Evolutionary conservation across 371 early-diverging fungal genomes (phyloP).

Genomic region (Polyrhizophydium stewartii): DNA sequence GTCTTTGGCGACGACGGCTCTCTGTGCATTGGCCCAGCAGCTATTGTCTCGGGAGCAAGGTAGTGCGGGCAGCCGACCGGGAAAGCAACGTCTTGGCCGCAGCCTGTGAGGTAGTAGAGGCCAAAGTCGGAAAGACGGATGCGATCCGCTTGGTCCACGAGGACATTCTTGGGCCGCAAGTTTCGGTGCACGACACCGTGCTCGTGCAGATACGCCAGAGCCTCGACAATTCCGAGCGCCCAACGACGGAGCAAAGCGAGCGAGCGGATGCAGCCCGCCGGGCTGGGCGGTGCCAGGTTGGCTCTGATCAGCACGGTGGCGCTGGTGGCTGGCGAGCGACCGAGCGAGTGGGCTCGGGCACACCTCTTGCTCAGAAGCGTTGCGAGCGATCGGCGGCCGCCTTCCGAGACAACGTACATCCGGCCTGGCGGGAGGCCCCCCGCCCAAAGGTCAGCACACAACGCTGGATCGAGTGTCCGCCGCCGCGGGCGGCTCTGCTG

Average conservation of each 20-base stretch:
- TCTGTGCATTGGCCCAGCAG: not conserved
- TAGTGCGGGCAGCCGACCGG: constrained; percentile 14
- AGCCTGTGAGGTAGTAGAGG: constrained; percentile 16
- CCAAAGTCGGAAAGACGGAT: constrained; percentile 9
- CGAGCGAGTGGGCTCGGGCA: too few relatives aligned
- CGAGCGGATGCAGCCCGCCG: not conserved
- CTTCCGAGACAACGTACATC: not conserved
- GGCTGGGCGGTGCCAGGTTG: not conserved
- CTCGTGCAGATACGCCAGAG: not conserved
- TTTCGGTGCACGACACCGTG: constrained; percentile 2
- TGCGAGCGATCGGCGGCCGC: too few relatives aligned
- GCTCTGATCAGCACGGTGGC: too few relatives aligned
- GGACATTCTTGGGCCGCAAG: not conserved
- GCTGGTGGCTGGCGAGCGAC: too few relatives aligned
- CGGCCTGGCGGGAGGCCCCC: too few relatives aligned
- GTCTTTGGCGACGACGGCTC: not conserved
- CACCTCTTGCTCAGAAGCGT: too few relatives aligned
- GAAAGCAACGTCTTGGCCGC: constrained; percentile 14
- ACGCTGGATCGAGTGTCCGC: too few relatives aligned
- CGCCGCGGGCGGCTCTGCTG: too few relatives aligned
- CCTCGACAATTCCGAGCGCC: not conserved
- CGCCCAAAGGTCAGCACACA: too few relatives aligned
- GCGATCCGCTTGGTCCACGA: not conserved
- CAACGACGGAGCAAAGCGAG: not conserved
- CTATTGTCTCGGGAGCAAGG: not conserved